Conservation (phyloP, 179 eudicot species). For the Corrigiola litoralis region DNA sequence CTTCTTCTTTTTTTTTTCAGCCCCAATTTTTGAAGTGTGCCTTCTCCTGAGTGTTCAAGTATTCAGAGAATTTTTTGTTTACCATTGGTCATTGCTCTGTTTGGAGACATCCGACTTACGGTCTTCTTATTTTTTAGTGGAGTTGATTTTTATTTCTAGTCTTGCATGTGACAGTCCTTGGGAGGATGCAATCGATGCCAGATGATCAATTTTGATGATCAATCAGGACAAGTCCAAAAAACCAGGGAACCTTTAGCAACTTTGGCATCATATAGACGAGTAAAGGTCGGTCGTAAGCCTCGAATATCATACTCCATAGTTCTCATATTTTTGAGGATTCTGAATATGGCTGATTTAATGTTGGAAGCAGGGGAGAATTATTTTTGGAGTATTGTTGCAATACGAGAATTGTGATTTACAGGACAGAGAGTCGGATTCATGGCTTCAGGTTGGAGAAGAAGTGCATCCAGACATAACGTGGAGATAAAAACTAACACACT, state of each 20-base stretch:
- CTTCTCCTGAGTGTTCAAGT: too few species aligned
- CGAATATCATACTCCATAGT: neutral
- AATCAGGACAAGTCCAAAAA: slow-evolving; percentile 48
- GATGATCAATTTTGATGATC: slow-evolving; percentile 69
- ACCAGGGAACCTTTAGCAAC: slow-evolving; percentile 84
- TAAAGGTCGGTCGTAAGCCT: slow-evolving; percentile 42
- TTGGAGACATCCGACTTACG: too few species aligned
- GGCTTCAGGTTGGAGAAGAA: slow-evolving; percentile 67
- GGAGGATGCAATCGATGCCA: slow-evolving; percentile 99
- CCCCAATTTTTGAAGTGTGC: too few species aligned
- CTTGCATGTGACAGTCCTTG: slow-evolving; percentile 47
- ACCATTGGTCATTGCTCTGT: too few species aligned
- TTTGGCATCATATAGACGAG: slow-evolving; percentile 82
- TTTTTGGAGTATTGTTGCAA: slow-evolving; percentile 68
- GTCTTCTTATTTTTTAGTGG: too few species aligned
- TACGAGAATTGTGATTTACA: slow-evolving; percentile 25
- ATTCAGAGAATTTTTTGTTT: too few species aligned
- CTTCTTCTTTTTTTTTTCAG: too few species aligned
- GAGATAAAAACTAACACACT: neutral
- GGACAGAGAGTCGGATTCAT: slow-evolving; percentile 25
- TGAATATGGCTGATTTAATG: neutral
- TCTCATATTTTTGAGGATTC: neutral
- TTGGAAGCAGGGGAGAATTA: slow-evolving; percentile 70
- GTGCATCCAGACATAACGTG: slow-evolving; percentile 38
- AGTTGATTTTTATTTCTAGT: neutral